Base-by-base conservation (phyloP, 805 yeast genomes). In the Lipomyces mesembrius region DNA sequence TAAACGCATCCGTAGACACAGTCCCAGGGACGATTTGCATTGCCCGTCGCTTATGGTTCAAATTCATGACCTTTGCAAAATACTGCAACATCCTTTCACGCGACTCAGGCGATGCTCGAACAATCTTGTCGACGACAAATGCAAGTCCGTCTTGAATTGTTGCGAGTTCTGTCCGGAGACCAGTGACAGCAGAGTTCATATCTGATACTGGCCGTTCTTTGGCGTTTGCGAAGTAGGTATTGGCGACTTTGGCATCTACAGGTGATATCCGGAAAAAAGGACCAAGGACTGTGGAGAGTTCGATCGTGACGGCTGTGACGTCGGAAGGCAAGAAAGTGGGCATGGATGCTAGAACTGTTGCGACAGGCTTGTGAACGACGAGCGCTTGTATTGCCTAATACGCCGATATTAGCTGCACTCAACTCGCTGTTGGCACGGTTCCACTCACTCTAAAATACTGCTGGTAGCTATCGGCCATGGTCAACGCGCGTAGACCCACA, bases 31-130 rank as follows among this genome's bases (percentile, higher is more conserved):
- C 87, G 2, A 93, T 89, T 76, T 91, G 96, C 70, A 89, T 87
- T 61, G 97, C 97, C 73, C 91, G 84, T 79, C 98, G 87, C 71
- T 91, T 83, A 77, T 92, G 98, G 75, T 93, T 92, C 60, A 85
- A 83, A 73, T 94, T 91, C n/a, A 91, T 84, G 53, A 92, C 82
- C 34, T 83, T 83, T 0, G 90, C 89, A 77, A 93, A 87, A 82
- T 88, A 92, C 59, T 82, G 78, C 72, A 95, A 78, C 60, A 93
- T 74, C 53, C 80, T 87, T 49, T 80, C 80, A 68, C 98, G 84
- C 0, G 97, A 84, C 12, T 80, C 79, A 0, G 84, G 79, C 4
- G 92, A 87, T 0, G 92, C 91, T 69, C 98, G 83, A 14, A 95
- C 84, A 57, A 95, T 83, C 73, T 85, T 87, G 75, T 93, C 90